Evolutionary conservation across 2,329 filamentous ascomycete genomes (phyloP).

Genomic region (Pseudogymnoascus pannorum): DNA sequence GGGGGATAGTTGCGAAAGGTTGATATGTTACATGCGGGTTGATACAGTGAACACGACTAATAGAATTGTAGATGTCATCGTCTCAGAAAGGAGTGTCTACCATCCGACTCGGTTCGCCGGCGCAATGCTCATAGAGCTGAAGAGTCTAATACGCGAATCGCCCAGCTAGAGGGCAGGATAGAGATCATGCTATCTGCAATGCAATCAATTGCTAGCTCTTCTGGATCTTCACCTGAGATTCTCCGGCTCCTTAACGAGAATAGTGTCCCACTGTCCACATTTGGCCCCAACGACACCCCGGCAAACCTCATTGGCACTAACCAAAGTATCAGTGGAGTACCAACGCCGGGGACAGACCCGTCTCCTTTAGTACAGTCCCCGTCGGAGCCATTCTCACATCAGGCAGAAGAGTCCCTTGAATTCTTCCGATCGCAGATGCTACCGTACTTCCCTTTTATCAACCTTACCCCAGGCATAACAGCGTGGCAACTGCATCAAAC

Average conservation of each 20-base stretch:
- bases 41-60: background rate
- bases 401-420: conserved; percentile 35
- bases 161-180: conserved; percentile 44
- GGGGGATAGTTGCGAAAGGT: conserved; percentile 16
- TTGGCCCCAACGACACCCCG: background rate
- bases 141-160: conserved; percentile 30
- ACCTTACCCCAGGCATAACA: conserved; percentile 32
- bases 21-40: background rate
- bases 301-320: background rate
- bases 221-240: background rate
- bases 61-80: conserved; percentile 33
- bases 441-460: conserved; percentile 39
- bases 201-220: conserved; percentile 15
- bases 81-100: conserved; percentile 40
- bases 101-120: conserved; percentile 36
- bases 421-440: conserved; percentile 38
- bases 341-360: background rate
- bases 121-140: conserved; percentile 31
- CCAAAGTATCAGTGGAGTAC: background rate
- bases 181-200: conserved; percentile 42
- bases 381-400: conserved; percentile 26
- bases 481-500: conserved; percentile 34
- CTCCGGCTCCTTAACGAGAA: background rate
- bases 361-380: background rate
- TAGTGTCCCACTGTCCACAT: background rate